A percentile compares a stretch with the other conserved stretches of the same genome.
Conservation (phyloP, 2,329 filamentous ascomycete genomes). For the Fusarium burgessii region DNA sequence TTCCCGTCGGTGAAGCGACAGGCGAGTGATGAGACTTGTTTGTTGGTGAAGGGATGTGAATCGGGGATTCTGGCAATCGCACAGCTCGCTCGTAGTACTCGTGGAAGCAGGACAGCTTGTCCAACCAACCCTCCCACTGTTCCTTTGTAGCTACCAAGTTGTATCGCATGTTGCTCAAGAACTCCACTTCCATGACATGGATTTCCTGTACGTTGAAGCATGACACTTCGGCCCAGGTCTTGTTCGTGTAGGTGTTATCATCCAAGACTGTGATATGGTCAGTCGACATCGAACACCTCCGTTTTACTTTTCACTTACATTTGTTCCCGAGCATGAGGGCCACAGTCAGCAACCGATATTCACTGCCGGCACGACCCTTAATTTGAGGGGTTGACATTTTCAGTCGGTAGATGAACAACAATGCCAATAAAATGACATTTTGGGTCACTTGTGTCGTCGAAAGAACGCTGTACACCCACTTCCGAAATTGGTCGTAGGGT, state of each 20-base stretch:
- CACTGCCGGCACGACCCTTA: conserved; percentile 91
- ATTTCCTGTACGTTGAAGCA: conserved; percentile 94
- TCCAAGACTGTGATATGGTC: conserved; percentile 76
- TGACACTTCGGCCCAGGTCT: conserved; percentile 98
- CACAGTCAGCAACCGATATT: conserved; percentile 91
- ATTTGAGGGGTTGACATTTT: conserved; percentile 92
- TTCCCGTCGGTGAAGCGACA: conserved; percentile 62
- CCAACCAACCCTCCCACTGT: conserved; percentile 90
- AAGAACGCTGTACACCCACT: conserved; percentile 93
- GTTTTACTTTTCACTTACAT: conserved; percentile 66
- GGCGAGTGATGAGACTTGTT: conserved; percentile 58
- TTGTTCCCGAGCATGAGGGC: conserved; percentile 99
- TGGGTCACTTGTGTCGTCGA: conserved; percentile 96
- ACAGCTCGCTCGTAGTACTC: conserved; percentile 83
- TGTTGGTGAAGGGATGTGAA: conserved; percentile 57
- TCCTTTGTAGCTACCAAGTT: conserved; percentile 86
- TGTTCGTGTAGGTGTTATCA: conserved; percentile 99
- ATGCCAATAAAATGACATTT: conserved; percentile 90
- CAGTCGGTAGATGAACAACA: conserved; percentile 92
- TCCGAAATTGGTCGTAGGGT: conserved; percentile 83
- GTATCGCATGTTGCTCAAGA: conserved; percentile 98
- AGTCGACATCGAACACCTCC: conserved; percentile 26
- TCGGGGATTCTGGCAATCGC: conserved; percentile 55
- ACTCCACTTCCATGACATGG: conserved; percentile 99
- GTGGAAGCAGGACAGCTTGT: conserved; percentile 83